phyloP scores from a whole-genome alignment of 2,329 filamentous ascomycete species.

The Venturia effusa region DNA sequence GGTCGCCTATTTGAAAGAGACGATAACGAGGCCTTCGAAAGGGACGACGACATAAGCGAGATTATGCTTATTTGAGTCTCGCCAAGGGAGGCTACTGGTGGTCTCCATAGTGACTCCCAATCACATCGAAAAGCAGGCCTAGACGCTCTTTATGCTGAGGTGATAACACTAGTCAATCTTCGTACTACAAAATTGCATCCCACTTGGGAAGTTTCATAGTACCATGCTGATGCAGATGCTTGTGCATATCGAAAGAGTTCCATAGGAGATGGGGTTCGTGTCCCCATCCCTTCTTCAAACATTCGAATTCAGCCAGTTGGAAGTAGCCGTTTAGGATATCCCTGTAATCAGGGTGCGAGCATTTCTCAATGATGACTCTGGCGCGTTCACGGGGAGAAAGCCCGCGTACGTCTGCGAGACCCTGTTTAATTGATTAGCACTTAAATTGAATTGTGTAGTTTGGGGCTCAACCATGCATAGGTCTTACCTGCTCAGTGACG shows the following conservation, averaged over 20 bases:
- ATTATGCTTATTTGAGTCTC: too few species aligned
- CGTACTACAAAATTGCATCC: conserved; percentile 19
- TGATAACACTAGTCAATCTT: too few species aligned
- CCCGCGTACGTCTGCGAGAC: conserved; percentile 76
- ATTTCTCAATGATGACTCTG: conserved; percentile 76
- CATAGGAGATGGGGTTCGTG: conserved; percentile 83
- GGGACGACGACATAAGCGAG: too few species aligned
- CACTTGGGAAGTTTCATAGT: conserved; percentile 78
- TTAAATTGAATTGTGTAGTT: background rate
- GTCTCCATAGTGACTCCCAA: too few species aligned
- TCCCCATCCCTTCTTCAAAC: conserved; percentile 74
- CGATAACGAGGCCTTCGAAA: too few species aligned
- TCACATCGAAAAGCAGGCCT: too few species aligned
- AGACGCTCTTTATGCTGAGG: too few species aligned
- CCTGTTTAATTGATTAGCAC: conserved; percentile 32
- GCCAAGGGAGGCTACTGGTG: too few species aligned
- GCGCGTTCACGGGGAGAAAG: conserved; percentile 71
- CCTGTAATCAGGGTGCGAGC: conserved; percentile 73
- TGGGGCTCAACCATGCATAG: background rate
- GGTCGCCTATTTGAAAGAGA: too few species aligned
- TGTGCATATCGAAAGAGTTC: conserved; percentile 83
- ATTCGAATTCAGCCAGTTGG: conserved; percentile 77
- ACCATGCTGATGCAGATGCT: conserved; percentile 68
- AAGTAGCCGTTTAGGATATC: conserved; percentile 77
- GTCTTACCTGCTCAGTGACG: conserved; percentile 50